phyloP scores from a whole-genome alignment of 1,284 basidiomycete genomes.

The Trametes sp. region DNA sequence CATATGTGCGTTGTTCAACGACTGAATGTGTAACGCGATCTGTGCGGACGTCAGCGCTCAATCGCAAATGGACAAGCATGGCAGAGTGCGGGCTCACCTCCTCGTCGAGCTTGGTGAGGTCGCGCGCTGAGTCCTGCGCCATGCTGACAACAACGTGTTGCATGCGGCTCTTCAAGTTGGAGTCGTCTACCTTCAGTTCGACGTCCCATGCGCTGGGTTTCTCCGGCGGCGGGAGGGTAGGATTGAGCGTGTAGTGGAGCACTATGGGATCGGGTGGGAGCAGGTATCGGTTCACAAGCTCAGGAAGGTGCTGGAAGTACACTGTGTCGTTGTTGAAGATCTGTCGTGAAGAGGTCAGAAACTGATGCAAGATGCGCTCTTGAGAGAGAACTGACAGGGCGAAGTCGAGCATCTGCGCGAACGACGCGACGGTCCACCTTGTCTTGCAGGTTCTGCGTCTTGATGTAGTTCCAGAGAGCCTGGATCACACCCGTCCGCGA shows the following conservation, averaged over 20 bases:
- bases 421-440: conserved; percentile 87
- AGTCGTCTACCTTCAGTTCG: conserved; percentile 90
- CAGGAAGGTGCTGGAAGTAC: conserved; percentile 85
- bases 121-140: conserved; percentile 72
- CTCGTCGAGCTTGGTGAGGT: conserved; percentile 84
- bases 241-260: conserved; percentile 81
- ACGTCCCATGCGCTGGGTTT: conserved; percentile 84
- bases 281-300: conserved; percentile 85
- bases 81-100: conserved; percentile 58
- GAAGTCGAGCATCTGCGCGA: conserved; percentile 77
- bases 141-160: conserved; percentile 74
- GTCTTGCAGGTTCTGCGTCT: conserved; percentile 87
- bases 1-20: conserved; percentile 84
- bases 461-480: conserved; percentile 94
- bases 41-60: conserved; percentile 36
- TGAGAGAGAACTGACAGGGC: conserved; percentile 53
- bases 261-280: conserved; percentile 84
- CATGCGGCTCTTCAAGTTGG: conserved; percentile 78
- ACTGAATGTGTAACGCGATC: conserved; percentile 83
- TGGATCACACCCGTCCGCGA: conserved; percentile 85
- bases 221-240: conserved; percentile 62
- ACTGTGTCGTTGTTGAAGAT: conserved; percentile 73
- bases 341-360: conserved; percentile 44
- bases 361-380: background rate
- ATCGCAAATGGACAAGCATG: background rate